Percentiles rank a stretch among this genome's conserved stretches.
phyloP scores from a whole-genome alignment of 2,329 filamentous ascomycete species.

The Helicocarpus griseus region DNA sequence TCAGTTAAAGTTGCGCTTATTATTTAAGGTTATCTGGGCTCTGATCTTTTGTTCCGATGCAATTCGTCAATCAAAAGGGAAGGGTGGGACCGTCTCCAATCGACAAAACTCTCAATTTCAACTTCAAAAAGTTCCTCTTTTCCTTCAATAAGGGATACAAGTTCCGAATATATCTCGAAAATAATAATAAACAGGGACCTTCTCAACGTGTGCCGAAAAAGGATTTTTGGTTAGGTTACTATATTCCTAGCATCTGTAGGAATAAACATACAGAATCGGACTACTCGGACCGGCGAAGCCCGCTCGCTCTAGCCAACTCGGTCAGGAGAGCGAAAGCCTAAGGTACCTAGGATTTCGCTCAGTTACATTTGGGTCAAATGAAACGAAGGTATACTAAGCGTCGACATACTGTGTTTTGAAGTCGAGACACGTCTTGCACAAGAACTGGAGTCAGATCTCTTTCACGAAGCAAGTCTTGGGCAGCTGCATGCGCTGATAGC shows the following conservation, averaged over 20 bases:
- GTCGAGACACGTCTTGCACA: not conserved
- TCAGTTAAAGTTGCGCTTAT: no score
- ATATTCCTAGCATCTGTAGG: constrained; percentile 1
- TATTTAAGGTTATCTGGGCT: no score
- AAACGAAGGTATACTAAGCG: not conserved
- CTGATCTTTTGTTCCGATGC: no score
- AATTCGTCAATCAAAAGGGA: no score
- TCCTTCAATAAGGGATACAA: no score
- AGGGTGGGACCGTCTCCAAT: no score
- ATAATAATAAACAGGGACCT: no score
- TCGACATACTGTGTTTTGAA: not conserved
- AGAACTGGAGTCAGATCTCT: not conserved
- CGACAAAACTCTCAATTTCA: no score
- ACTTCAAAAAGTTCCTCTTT: no score
- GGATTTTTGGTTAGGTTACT: not conserved
- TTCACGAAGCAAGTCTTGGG: not conserved
- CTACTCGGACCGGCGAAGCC: not conserved
- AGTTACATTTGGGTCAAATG: not conserved
- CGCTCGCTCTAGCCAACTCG: not conserved
- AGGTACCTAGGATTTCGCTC: not conserved
- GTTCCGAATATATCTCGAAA: no score
- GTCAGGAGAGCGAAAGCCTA: constrained; percentile 2
- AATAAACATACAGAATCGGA: not conserved
- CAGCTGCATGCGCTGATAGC: not conserved
- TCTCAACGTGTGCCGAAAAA: no score